Conservation (phyloP, 1,139 yeast genomes). For the Candida sp. region DNA sequence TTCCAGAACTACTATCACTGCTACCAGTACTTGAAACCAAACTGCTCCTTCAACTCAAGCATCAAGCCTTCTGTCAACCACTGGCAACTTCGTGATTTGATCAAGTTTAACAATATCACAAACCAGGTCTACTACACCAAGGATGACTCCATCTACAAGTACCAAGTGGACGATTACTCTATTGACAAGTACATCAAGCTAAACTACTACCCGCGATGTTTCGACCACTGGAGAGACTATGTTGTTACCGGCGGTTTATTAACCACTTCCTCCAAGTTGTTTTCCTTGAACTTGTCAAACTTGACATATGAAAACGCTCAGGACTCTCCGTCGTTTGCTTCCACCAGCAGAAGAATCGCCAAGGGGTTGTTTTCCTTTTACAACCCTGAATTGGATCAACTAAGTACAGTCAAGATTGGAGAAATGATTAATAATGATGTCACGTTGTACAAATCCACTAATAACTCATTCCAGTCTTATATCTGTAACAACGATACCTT, state of each 20-base stretch:
- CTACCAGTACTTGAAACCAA: constrained; percentile 40
- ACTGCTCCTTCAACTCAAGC: constrained; percentile 38
- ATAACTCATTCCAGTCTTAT: constrained; percentile 53
- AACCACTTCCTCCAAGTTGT: constrained; percentile 30
- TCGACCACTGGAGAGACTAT: constrained; percentile 57
- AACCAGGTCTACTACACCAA: constrained; percentile 38
- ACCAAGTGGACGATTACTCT: constrained; percentile 19
- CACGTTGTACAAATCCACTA: constrained; percentile 48
- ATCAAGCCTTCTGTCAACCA: constrained; percentile 54
- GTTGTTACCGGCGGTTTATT: constrained; percentile 76
- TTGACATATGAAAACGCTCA: constrained; percentile 15
- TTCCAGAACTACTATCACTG: constrained; percentile 52
- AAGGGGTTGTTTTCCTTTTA: constrained; percentile 69
- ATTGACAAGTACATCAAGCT: constrained; percentile 46
- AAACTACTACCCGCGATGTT: constrained; percentile 67
- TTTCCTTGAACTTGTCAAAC: constrained; percentile 30
- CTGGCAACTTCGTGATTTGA: constrained; percentile 88
- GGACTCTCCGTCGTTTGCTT: constrained; percentile 16
- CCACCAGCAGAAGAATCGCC: constrained; percentile 23
- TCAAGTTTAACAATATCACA: constrained; percentile 44
- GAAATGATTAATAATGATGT: constrained; percentile 86
- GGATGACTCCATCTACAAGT: constrained; percentile 31
- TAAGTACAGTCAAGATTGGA: constrained; percentile 65
- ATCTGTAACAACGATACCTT: constrained; percentile 85
- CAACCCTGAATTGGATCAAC: constrained; percentile 49